Conservation (phyloP, 331 rosid species). For the Telfairia occidentalis region DNA sequence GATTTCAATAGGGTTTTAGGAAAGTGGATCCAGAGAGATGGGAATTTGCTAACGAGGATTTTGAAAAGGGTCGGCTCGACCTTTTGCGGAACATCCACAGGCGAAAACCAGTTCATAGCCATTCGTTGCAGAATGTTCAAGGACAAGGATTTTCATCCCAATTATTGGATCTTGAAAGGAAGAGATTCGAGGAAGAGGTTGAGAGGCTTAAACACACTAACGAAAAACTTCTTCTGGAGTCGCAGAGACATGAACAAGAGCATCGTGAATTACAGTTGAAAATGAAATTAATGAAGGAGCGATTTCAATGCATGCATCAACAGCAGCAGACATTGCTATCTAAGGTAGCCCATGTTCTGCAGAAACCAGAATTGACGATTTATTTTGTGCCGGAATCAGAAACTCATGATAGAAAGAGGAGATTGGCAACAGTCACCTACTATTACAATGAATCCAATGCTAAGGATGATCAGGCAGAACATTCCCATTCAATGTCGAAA, state of each 20-base stretch:
- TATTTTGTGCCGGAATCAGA: slow-evolving; percentile 36
- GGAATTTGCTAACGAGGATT: slow-evolving; percentile 81
- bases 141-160: slow-evolving; percentile 35
- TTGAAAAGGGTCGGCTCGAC: slow-evolving; percentile 58
- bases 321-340: slow-evolving; percentile 45
- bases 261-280: slow-evolving; percentile 26
- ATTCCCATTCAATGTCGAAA: slow-evolving; percentile 18
- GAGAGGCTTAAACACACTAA: slow-evolving; percentile 45
- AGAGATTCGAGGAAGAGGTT: slow-evolving; percentile 39
- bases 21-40: slow-evolving; percentile 76
- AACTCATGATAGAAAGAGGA: slow-evolving; percentile 46
- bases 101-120: slow-evolving; percentile 76
- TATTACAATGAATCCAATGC: slow-evolving; percentile 24
- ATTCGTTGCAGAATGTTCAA: slow-evolving; percentile 50
- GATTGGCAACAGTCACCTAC: slow-evolving; percentile 32
- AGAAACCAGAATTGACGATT: slow-evolving; percentile 38
- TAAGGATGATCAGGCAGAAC: slow-evolving; percentile 34
- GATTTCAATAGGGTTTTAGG: slow-evolving; percentile 59
- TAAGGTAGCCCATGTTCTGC: slow-evolving; percentile 37
- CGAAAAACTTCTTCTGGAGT: slow-evolving; percentile 35
- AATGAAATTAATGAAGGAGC: slow-evolving; percentile 28
- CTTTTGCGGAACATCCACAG: slow-evolving; percentile 71
- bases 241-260: slow-evolving; percentile 41
- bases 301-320: slow-evolving; percentile 33
- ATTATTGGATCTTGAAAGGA: slow-evolving; percentile 41